Base-by-base conservation (phyloP, 2,329 filamentous ascomycete species). In the Aspergillus sp. region DNA sequence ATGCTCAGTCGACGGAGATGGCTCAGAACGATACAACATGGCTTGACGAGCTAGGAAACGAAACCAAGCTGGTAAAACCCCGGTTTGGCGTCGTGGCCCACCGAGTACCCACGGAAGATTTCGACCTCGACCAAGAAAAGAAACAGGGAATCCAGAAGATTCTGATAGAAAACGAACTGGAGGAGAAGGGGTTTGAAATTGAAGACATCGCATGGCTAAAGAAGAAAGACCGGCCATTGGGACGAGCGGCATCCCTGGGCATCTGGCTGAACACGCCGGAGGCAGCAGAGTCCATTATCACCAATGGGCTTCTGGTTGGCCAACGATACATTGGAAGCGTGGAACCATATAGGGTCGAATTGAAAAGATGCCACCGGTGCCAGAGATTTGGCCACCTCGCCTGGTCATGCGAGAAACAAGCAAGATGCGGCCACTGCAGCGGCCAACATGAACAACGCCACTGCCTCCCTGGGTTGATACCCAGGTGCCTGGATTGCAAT, bases 151-250 rank as follows among this genome's bases (percentile, higher is more conserved):
- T 65, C 5, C 9, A 48, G 22, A 59, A 64, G 20, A 62, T 66
- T 24, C 61, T 61, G 20, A 47, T 59, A 22, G 60, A 66, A 15
- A 68, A 64, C 15, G 39, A 64, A 2, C 17, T 58, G 8, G 5
- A 11, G 1, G 17, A 57, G 1, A 59, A 60, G 24, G 57, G 57
- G 8, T 68, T 65, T 53, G 40, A 55, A 12, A 67, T 72, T 48
- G 55, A 68, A 15, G 63, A 71, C 2, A 53, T 69, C 8, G 62
- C 63, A 44, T 71, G 60, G 66, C 54, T 68, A 3, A 70, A 69
- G 4, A 68, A 68, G 47, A 68, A 51, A 37, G 69, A 68, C 52
- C 66, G 60, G n/a, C 33, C 48, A 1, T 30, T 71, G 3, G 64
- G 64, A 11, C 61, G 44, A 17, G 66, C 61, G 11, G 64, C 60